Conservation (phyloP, 345 rosid genomes). For the Atalantia buxifolia region DNA sequence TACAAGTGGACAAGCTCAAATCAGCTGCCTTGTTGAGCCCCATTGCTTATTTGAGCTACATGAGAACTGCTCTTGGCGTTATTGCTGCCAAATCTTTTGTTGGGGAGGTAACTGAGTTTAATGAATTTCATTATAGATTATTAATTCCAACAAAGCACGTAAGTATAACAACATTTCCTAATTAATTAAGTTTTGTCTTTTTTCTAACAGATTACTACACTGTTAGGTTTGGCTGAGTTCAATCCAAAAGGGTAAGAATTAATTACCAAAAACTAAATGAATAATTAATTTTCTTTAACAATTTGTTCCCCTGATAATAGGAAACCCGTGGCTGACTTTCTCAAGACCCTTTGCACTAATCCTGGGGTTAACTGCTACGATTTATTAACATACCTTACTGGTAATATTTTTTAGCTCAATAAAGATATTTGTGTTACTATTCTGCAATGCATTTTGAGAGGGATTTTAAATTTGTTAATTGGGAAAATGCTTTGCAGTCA, state of each 20-base stretch:
- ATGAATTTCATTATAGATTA: neutral
- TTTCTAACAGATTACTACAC: constrained; percentile 42
- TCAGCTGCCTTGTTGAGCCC: constrained; percentile 85
- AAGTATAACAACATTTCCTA: too few species aligned
- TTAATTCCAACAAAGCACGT: neutral
- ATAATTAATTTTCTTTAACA: neutral
- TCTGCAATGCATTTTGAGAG: neutral
- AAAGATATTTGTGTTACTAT: neutral
- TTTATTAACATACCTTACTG: constrained; percentile 60
- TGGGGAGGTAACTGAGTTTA: constrained; percentile 57
- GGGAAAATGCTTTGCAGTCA: neutral
- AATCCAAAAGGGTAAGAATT: constrained; percentile 69
- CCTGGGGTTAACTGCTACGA: constrained; percentile 78
- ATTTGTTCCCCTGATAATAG: constrained; percentile 29
- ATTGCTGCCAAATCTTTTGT: constrained; percentile 61
- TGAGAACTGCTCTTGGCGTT: constrained; percentile 66
- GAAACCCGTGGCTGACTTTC: constrained; percentile 37
- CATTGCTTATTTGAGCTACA: constrained; percentile 84
- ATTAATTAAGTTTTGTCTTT: neutral
- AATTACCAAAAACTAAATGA: neutral
- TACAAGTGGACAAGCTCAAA: constrained; percentile 49
- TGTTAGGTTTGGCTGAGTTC: constrained; percentile 66
- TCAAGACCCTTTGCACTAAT: constrained; percentile 49
- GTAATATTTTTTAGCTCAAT: constrained; percentile 22
- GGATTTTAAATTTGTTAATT: neutral